A percentile compares a stretch with the other conserved stretches of the same genome.
Conservation (phyloP, 1,284 basidiomycete genomes). For the Tilletia horrida region DNA sequence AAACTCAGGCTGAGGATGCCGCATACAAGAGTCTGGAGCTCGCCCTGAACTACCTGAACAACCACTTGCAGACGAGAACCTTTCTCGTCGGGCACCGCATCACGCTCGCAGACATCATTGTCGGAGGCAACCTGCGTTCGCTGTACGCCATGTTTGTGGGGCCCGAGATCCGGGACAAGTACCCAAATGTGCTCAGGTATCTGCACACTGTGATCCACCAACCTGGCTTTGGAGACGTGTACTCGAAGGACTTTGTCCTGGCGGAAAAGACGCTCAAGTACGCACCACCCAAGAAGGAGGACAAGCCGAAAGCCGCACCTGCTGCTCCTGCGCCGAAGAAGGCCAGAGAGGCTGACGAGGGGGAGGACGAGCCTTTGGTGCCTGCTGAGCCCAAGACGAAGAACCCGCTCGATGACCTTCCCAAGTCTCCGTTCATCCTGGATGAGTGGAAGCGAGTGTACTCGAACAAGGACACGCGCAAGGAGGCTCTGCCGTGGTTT, state of each 20-base stretch:
- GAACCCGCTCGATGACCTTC: constrained; percentile 88
- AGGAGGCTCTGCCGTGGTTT: constrained; percentile 47
- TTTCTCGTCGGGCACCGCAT: constrained; percentile 91
- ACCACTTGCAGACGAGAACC: constrained; percentile 71
- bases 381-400: constrained; percentile 70
- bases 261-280: constrained; percentile 51
- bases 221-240: constrained; percentile 42
- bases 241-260: constrained; percentile 62
- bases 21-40: too few species aligned
- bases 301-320: constrained; percentile 35
- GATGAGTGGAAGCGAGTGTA: constrained; percentile 98
- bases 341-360: constrained; percentile 61
- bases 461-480: constrained; percentile 85
- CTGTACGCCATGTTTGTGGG: constrained; percentile 35
- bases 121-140: constrained; percentile 60
- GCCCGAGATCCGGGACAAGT: constrained; percentile 45
- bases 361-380: constrained; percentile 58
- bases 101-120: constrained; percentile 80
- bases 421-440: constrained; percentile 87
- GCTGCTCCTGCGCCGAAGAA: constrained; percentile 61
- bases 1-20: too few species aligned
- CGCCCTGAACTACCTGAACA: constrained; percentile 55
- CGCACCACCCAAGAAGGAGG: constrained; percentile 64
- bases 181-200: constrained; percentile 75
- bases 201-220: constrained; percentile 71